Conservation (phyloP, 176 grass and related monocot genomes). For the Rhipidocladum racemiflorum region DNA sequence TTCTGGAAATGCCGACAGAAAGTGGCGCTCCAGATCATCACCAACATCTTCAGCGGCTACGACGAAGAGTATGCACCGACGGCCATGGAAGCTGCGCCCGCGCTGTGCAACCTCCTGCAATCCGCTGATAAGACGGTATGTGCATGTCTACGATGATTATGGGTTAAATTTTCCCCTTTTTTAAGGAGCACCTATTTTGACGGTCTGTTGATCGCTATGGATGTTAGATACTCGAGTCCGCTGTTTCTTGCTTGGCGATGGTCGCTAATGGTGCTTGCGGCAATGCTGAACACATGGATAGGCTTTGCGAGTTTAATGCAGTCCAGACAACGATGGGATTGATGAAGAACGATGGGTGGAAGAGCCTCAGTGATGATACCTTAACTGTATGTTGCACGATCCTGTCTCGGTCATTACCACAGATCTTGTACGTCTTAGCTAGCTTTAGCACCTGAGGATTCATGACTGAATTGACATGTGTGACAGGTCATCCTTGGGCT, state of each 20-base stretch:
- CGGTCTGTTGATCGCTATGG: neutral
- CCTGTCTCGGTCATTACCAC: neutral
- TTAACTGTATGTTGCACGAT: conserved; percentile 40
- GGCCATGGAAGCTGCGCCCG: conserved; percentile 47
- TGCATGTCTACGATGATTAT: neutral
- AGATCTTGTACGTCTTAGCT: neutral
- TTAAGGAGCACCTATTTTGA: neutral
- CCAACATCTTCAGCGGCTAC: neutral
- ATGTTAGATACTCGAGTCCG: conserved; percentile 40
- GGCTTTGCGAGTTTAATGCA: conserved; percentile 33
- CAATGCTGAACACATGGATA: conserved; percentile 40
- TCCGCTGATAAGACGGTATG: conserved; percentile 43
- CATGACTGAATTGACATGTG: neutral
- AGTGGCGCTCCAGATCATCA: conserved; percentile 41
- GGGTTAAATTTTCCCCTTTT: neutral
- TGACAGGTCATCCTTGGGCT: conserved; percentile 47
- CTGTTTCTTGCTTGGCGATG: conserved; percentile 38
- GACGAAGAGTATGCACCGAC: neutral
- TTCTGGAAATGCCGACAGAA: conserved; percentile 42
- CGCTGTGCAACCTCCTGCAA: conserved; percentile 54
- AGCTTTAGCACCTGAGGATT: neutral
- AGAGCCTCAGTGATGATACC: conserved; percentile 22
- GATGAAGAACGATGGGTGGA: conserved; percentile 43
- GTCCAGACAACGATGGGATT: conserved; percentile 37
- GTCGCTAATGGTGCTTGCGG: neutral